Evolutionary conservation across 768 basidiomycete genomes (phyloP).

Genomic region (Chalciporus sphaerocephalus): DNA sequence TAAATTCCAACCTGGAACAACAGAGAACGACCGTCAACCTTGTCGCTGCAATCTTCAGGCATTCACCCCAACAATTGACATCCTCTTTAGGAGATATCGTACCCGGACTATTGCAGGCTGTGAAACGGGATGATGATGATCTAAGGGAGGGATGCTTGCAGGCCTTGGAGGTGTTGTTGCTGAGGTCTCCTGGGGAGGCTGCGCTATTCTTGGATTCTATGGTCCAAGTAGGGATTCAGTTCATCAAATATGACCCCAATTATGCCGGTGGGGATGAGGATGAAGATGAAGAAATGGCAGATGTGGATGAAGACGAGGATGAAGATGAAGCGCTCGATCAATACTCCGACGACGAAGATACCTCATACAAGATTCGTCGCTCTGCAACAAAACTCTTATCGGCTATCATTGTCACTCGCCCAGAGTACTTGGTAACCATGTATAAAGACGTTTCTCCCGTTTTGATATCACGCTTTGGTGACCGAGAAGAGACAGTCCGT

Average conservation of each 20-base stretch:
- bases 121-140: slow-evolving; percentile 77
- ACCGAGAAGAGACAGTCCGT: slow-evolving; percentile 92
- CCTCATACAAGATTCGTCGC: slow-evolving; percentile 95
- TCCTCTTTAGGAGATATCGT: slow-evolving; percentile 59
- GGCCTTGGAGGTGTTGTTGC: too few species aligned
- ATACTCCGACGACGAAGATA: slow-evolving; percentile 97
- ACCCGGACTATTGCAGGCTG: slow-evolving; percentile 65
- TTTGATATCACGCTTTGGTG: slow-evolving; percentile 86
- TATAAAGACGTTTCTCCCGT: slow-evolving; percentile 85
- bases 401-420: slow-evolving; percentile 83
- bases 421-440: slow-evolving; percentile 74
- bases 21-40: slow-evolving; percentile 77
- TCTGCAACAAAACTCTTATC: slow-evolving; percentile 87
- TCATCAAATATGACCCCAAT: slow-evolving; percentile 91
- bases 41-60: slow-evolving; percentile 72
- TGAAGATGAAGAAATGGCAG: slow-evolving; percentile 58
- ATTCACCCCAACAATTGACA: slow-evolving; percentile 64
- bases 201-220: too few species aligned
- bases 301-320: slow-evolving; percentile 64
- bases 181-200: too few species aligned
- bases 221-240: slow-evolving; percentile 64
- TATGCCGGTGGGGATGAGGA: slow-evolving; percentile 70
- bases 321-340: slow-evolving; percentile 80
- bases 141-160: slow-evolving; percentile 76
- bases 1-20: slow-evolving; percentile 55